Evolutionary conservation across 1,284 basidiomycete species (phyloP).

Genomic region (Stereum hirsutum): DNA sequence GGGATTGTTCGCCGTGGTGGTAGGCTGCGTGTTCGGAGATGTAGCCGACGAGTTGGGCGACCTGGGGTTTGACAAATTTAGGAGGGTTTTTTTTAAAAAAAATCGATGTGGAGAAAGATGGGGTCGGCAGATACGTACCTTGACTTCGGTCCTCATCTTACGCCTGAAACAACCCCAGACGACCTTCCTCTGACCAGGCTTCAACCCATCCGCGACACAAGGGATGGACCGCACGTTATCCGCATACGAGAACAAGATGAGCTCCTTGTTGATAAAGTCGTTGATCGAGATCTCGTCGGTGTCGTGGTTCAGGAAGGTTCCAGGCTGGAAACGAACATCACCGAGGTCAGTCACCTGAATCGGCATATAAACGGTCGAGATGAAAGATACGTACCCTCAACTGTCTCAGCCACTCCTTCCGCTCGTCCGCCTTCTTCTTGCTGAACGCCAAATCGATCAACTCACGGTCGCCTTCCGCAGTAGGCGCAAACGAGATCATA

Average conservation of each 20-base stretch:
- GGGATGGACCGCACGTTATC: slow-evolving; percentile 97
- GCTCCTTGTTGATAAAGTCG: slow-evolving; percentile 98
- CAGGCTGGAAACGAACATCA: slow-evolving; percentile 69
- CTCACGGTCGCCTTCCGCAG: slow-evolving; percentile 76
- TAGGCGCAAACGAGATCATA: slow-evolving; percentile 86
- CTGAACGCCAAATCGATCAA: slow-evolving; percentile 98
- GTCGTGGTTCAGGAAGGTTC: slow-evolving; percentile 91
- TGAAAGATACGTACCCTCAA: slow-evolving; percentile 53
- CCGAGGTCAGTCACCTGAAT: slow-evolving; percentile 5
- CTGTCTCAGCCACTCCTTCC: slow-evolving; percentile 96
- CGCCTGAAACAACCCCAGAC: slow-evolving; percentile 94
- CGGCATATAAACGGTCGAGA: background rate
- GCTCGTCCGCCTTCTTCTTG: slow-evolving; percentile 99
- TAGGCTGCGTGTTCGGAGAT: slow-evolving; percentile 92
- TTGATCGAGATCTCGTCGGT: slow-evolving; percentile 80
- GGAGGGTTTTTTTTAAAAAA: background rate
- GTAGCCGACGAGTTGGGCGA: slow-evolving; percentile 93
- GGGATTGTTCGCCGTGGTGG: slow-evolving; percentile 90
- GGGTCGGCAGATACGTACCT: slow-evolving; percentile 34
- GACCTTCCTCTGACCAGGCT: slow-evolving; percentile 98
- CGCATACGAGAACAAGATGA: slow-evolving; percentile 99
- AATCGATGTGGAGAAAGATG: background rate
- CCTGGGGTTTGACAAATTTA: slow-evolving; percentile 31
- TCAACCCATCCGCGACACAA: slow-evolving; percentile 89
- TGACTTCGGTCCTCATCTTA: slow-evolving; percentile 89